A percentile compares a stretch with the other conserved stretches of the same genome.
Conservation (phyloP, 306 rosid genomes). For the Trifolium fragiferum region DNA sequence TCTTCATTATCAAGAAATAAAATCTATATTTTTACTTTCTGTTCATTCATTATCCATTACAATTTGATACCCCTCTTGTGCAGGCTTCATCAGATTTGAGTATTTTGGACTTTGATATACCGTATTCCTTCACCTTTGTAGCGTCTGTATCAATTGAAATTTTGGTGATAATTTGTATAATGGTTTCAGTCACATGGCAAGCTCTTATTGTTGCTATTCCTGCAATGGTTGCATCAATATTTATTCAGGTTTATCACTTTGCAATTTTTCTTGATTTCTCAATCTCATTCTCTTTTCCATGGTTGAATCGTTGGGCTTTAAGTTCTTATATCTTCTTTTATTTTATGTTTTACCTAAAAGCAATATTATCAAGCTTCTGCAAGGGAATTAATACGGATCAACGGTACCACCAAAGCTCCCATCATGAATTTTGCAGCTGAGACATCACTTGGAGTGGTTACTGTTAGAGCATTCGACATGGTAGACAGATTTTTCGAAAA, state of each 20-base stretch:
- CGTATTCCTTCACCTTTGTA: not conserved
- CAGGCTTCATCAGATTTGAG: constrained; percentile 48
- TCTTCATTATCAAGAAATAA: not conserved
- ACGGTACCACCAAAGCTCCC: not conserved
- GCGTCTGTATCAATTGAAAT: not conserved
- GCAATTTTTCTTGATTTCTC: not conserved
- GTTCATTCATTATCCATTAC: not conserved
- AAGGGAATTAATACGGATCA: constrained; percentile 54
- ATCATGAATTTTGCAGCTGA: not conserved
- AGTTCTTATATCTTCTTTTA: not conserved
- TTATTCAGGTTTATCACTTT: constrained; percentile 48
- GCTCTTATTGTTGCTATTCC: not conserved
- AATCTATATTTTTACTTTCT: not conserved
- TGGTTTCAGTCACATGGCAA: constrained; percentile 1
- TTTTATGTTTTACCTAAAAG: constrained; percentile 33
- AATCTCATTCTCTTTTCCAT: not conserved
- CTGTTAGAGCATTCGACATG: not conserved
- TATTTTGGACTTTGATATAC: constrained; percentile 4
- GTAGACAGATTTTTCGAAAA: not conserved
- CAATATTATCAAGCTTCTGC: constrained; percentile 78
- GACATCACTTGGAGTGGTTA: constrained; percentile 2
- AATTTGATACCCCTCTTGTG: constrained; percentile 27
- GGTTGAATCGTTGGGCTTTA: not conserved
- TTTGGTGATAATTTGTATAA: not conserved
- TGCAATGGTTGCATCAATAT: not conserved